Base-by-base conservation (phyloP, 108 stramenopile genomes). In the Chaetoceros muelleri region DNA sequence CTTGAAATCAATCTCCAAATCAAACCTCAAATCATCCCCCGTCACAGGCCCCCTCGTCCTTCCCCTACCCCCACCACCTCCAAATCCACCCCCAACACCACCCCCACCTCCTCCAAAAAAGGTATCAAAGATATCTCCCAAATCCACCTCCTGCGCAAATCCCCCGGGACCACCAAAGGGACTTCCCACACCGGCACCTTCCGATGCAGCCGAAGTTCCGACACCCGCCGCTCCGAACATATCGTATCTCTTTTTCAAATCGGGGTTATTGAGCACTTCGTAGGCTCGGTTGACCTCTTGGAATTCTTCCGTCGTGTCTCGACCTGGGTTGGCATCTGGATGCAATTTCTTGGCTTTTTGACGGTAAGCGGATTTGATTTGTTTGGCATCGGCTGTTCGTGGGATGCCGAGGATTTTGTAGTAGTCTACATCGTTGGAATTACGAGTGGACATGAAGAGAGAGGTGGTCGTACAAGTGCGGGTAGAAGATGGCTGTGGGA, bases 71-170 rank as follows among this genome's bases (percentile, higher is more conserved):
- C 81, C 73, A 16, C 81, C 71, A 24, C 73, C 71, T n/a, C 82
- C 82, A 0, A 64, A 74, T 17, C 60, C 57, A 48, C 71, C 80
- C 2, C 78, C 78, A 1, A 61, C 70, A 27, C 80, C 77, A 13
- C 67, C 71, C n/a, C 60, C 58, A 17, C 78, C 74, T 31, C 91
- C 91, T 17, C 94, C 95, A 60, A 96, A 96, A 78, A 96, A 96
- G 40, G 84, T 76, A 62, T 94, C 93, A 55, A 96, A 96, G 60
- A 96, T 95, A 73, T 96, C 95, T n/a, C 88, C 84, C 63, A 96
- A 72, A 70, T 96, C 93, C 18, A 94, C 89, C 60, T 94, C 91
- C 47, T 87, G 81, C 28, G 74, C 84, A 64, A 89, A 92, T 53
- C 86, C 85, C 46, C 69, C 60, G 19, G 78, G 80, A 10, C 83